phyloP scores from a whole-genome alignment of 2,329 filamentous ascomycete genomes.

The Scytalidium sp. region DNA sequence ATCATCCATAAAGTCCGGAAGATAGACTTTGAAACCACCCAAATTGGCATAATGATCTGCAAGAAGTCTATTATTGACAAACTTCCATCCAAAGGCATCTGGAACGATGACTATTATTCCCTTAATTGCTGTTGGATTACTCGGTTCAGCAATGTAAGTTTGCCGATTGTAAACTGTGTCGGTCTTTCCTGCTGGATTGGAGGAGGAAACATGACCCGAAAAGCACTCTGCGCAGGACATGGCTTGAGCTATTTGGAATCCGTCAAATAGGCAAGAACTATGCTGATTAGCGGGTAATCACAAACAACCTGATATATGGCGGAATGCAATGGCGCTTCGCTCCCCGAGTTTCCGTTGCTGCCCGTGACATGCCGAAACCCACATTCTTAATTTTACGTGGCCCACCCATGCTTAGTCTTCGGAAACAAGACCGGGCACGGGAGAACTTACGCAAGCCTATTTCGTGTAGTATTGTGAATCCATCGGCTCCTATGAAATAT shows the following conservation, averaged over 20 bases:
- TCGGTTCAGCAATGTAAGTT: not conserved
- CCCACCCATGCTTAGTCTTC: too few species aligned
- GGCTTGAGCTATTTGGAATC: not conserved
- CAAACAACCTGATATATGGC: not conserved
- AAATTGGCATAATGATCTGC: constrained; percentile 43
- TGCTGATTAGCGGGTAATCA: not conserved
- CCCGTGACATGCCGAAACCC: not conserved
- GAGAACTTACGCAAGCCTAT: too few species aligned
- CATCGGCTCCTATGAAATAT: too few species aligned
- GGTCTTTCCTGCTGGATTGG: not conserved
- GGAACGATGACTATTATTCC: constrained; percentile 42
- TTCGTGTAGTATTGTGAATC: too few species aligned
- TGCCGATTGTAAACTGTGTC: not conserved
- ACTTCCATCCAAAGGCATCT: constrained; percentile 44
- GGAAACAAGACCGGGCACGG: too few species aligned
- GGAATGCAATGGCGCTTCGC: not conserved
- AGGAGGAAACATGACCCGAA: not conserved
- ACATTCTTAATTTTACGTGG: too few species aligned
- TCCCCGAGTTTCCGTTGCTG: not conserved
- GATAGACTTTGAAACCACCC: constrained; percentile 37
- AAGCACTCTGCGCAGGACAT: not conserved
- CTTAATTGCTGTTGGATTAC: constrained; percentile 12
- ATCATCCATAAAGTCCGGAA: constrained; percentile 47
- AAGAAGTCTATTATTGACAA: constrained; percentile 41
- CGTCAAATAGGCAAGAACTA: not conserved